Percentiles rank a stretch among this genome's conserved stretches.
phyloP scores from a whole-genome alignment of 140 eudicot genomes.

The Erigeron philadelphicus region DNA sequence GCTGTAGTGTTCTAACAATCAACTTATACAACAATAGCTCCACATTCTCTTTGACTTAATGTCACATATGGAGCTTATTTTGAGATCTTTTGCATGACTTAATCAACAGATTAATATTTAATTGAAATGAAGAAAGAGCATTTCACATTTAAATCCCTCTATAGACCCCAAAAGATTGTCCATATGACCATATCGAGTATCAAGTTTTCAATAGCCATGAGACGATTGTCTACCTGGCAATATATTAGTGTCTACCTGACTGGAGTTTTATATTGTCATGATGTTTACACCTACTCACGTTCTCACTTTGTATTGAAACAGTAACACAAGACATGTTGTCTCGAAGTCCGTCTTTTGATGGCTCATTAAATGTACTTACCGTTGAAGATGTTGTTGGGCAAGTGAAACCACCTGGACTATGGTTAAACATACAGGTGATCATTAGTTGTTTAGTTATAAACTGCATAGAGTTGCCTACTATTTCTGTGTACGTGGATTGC shows the following conservation, averaged over 20 bases:
- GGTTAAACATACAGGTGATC: slow-evolving; percentile 80
- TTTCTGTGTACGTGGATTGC: slow-evolving; percentile 13
- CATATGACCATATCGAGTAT: background rate
- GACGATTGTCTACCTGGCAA: background rate
- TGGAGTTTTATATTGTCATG: background rate
- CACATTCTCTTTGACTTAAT: slow-evolving; percentile 15
- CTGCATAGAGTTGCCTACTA: slow-evolving; percentile 13
- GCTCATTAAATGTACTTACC: slow-evolving; percentile 37
- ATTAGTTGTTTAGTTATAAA: slow-evolving; percentile 13
- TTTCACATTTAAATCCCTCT: slow-evolving; percentile 1
- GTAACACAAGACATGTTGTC: slow-evolving; percentile 58
- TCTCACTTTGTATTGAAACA: slow-evolving; percentile 32
- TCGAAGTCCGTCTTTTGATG: slow-evolving; percentile 53
- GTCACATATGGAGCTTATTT: background rate
- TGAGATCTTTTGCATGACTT: slow-evolving; percentile 12
- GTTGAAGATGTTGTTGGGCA: slow-evolving; percentile 41
- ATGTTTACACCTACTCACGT: slow-evolving; percentile 12
- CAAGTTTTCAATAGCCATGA: background rate
- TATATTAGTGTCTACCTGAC: background rate
- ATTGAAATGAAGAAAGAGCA: slow-evolving; percentile 18
- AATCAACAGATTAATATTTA: background rate
- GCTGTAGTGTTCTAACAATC: background rate
- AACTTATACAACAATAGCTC: background rate
- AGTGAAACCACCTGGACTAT: slow-evolving; percentile 53
- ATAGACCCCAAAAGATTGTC: background rate